Evolutionary conservation across 192 early-diverging fungal genomes (phyloP), one percentile per base, ranked within the genome.

Genomic region (Thoreauomyces humboldtii): DNA sequence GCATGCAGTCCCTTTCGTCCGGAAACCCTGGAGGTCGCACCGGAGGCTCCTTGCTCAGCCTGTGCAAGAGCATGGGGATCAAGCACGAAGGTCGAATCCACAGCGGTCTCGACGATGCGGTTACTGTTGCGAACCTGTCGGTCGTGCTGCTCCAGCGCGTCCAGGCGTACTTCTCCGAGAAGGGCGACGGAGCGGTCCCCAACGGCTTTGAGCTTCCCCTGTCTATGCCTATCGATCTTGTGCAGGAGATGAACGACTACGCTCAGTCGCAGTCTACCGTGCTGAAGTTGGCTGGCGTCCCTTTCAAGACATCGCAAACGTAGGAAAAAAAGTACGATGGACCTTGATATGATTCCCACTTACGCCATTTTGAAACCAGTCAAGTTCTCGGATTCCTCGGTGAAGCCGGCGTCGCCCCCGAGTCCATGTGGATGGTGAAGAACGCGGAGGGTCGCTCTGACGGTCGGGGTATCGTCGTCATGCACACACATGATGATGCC

Each of bases 401-500:
- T 0, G 27, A 63, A 32, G 44, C 76, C 31, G 75, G 83, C 12
- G 66, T 89, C 11, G 56, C 73, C 38, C 76, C 87, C 6, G 78
- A 72, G 4, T 75, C 73, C 15, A 69, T 89, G 51, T 86, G 76
- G 78, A 85, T 90, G 85, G 63, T 85, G 29, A 72, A 81, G 41
- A 73, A 78, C 31, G 57, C 75, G 9, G 80, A 89, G 38, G 70
- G 76, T 14, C 77, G 83, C 48, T 80, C 88, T 7, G 86, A 84
- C 55, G 86, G 86, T 5, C 69, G 80, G 33, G 89, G 87, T 27
- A 87, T 88, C 59, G 77, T 71, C 31, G 71, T 87, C 0, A 88
- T 89, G 51, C 76, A 70, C n/a, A 70, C 71, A 32, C 89, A 91
- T 63, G 67, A 74, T 14, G 89, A 91, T 65, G 88, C 88, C 24